Evolutionary conservation across 306 rosid genomes (phyloP).

Genomic region (Trifolium repens): DNA sequence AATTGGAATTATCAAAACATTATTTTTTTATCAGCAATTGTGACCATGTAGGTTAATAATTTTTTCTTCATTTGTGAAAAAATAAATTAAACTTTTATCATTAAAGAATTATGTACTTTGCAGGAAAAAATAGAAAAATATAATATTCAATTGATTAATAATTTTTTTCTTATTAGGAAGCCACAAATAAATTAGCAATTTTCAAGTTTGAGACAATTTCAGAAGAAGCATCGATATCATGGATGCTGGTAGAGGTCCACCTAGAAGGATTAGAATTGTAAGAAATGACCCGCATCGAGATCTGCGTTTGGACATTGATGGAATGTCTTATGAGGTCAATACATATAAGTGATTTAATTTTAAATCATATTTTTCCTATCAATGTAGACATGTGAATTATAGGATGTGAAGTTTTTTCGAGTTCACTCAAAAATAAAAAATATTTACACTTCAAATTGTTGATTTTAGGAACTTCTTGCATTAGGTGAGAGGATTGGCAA

Average conservation of each 20-base stretch:
- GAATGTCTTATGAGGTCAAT: constrained; percentile 91
- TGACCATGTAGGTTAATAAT: not conserved
- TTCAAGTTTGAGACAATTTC: not conserved
- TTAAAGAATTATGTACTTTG: too few species aligned
- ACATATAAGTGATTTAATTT: too few species aligned
- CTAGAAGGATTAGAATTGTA: constrained; percentile 47
- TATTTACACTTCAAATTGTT: constrained; percentile 32
- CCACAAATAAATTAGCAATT: too few species aligned
- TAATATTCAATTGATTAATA: too few species aligned
- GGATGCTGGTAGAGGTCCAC: constrained; percentile 76
- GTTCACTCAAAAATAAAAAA: not conserved
- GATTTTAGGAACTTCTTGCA: constrained; percentile 84
- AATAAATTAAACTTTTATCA: too few species aligned
- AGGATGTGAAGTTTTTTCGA: not conserved
- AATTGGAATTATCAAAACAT: not conserved
- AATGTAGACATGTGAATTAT: too few species aligned
- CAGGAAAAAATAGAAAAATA: too few species aligned
- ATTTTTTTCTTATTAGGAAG: too few species aligned
- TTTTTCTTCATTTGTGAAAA: too few species aligned
- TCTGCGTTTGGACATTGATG: constrained; percentile 93
- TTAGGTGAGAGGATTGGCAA: constrained; percentile 90
- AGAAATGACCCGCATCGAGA: constrained; percentile 69
- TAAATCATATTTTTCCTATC: too few species aligned
- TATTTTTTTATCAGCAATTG: not conserved
- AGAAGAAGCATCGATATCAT: constrained; percentile 56